A percentile compares a stretch with the other conserved stretches of the same genome.
These are phyloP conservation scores for Aspergillus spinulosporus DNA, from an alignment of 2,329 filamentous ascomycete species.

Conservation along the genomic window DNA sequence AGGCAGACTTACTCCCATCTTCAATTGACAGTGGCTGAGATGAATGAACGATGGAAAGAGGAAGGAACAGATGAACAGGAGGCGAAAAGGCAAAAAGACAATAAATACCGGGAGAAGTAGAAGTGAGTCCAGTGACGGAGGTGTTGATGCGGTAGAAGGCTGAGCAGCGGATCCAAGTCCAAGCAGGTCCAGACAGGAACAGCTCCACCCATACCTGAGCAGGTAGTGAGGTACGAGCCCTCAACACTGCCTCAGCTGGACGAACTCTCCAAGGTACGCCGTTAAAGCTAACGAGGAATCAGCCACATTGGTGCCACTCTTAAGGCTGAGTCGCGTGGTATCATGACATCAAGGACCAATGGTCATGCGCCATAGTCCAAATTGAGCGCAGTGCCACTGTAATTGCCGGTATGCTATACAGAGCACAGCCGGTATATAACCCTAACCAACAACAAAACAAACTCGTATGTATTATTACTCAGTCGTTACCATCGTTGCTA, in stretches of 20 bases:
- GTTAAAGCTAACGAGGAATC: background rate
- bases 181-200: background rate
- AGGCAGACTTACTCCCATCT: conserved; percentile 13
- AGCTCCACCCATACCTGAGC: background rate
- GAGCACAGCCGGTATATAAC: too few species aligned
- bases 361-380: background rate
- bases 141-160: background rate
- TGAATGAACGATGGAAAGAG: background rate
- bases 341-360: background rate
- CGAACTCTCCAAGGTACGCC: too few species aligned
- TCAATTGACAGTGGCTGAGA: background rate
- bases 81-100: background rate
- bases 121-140: background rate
- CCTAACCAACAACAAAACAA: too few species aligned
- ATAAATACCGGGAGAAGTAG: background rate
- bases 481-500: background rate
- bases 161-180: background rate
- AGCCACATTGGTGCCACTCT: background rate
- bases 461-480: too few species aligned
- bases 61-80: background rate
- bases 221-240: background rate
- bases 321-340: background rate
- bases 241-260: background rate
- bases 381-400: background rate
- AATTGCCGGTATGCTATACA: too few species aligned